Conservation (phyloP, 2,329 filamentous ascomycete species). For the Colletotrichum zoysiae region DNA sequence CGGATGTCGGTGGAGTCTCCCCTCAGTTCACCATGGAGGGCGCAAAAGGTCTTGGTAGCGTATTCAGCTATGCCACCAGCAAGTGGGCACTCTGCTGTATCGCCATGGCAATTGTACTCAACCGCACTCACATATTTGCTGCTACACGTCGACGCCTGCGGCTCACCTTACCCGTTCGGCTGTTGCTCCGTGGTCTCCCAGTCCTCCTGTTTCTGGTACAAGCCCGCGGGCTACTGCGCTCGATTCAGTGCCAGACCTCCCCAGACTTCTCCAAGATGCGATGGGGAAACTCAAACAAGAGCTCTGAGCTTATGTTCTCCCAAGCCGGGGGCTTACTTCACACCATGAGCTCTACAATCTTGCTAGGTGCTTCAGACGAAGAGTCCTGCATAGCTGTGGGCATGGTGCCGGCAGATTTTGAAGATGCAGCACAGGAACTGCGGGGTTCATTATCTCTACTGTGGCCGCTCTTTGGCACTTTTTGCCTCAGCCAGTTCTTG, state of each 20-base stretch:
- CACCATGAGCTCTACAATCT: constrained; percentile 75
- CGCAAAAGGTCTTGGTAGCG: constrained; percentile 80
- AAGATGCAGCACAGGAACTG: constrained; percentile 66
- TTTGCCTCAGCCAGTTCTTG: constrained; percentile 84
- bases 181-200: constrained; percentile 78
- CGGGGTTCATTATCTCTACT: constrained; percentile 82
- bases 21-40: constrained; percentile 69
- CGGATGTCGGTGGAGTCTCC: constrained; percentile 49
- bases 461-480: constrained; percentile 80
- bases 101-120: constrained; percentile 86
- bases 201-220: constrained; percentile 79
- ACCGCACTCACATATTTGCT: constrained; percentile 93
- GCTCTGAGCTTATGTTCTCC: constrained; percentile 76
- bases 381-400: constrained; percentile 80
- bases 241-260: constrained; percentile 92
- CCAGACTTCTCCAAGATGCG: constrained; percentile 76
- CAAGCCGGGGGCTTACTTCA: constrained; percentile 79
- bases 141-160: constrained; percentile 85
- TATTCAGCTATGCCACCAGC: constrained; percentile 91
- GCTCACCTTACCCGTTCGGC: constrained; percentile 78
- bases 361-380: constrained; percentile 80
- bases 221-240: constrained; percentile 78
- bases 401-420: constrained; percentile 73
- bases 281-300: constrained; percentile 76
- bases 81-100: constrained; percentile 93